Percentiles rank a stretch among this genome's conserved stretches.
These are phyloP conservation scores for Petunia secreta DNA, from an alignment of 257 asterid species.

Conservation along the genomic window DNA sequence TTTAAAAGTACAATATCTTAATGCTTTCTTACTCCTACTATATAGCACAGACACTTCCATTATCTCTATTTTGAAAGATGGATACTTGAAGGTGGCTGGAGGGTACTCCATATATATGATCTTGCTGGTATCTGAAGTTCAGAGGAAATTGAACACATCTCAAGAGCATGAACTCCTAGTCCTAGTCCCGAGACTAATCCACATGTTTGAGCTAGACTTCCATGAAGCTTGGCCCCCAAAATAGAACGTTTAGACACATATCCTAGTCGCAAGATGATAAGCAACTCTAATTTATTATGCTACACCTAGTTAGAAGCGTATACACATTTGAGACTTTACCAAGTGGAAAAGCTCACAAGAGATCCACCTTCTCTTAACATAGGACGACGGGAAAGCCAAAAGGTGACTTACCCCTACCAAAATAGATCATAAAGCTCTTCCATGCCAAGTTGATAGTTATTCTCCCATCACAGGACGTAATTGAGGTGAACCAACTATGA, in stretches of 20 bases:
- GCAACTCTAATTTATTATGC: neutral
- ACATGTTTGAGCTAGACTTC: neutral
- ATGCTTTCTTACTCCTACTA: neutral
- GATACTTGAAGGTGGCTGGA: conserved; percentile 43
- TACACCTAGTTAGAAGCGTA: neutral
- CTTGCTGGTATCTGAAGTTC: conserved; percentile 7
- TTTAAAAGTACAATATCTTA: neutral
- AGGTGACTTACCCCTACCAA: neutral
- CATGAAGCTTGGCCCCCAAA: neutral
- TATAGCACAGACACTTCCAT: conserved; percentile 38
- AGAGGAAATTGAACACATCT: neutral
- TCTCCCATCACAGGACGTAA: neutral
- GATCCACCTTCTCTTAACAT: too few relatives aligned
- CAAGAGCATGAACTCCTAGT: neutral
- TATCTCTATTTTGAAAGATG: conserved; percentile 39
- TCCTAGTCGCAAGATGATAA: neutral
- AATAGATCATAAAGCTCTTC: neutral
- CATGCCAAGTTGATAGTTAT: neutral
- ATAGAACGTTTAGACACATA: too few relatives aligned
- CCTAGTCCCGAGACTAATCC: neutral
- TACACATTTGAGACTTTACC: too few relatives aligned
- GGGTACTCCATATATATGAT: conserved; percentile 35
- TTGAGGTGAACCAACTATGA: neutral
- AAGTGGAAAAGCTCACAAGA: too few relatives aligned
- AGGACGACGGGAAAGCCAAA: neutral